Evolutionary conservation across 2,329 filamentous ascomycete species (phyloP), one percentile per base, ranked within the genome.

Genomic region (Apiospora malaysiana): DNA sequence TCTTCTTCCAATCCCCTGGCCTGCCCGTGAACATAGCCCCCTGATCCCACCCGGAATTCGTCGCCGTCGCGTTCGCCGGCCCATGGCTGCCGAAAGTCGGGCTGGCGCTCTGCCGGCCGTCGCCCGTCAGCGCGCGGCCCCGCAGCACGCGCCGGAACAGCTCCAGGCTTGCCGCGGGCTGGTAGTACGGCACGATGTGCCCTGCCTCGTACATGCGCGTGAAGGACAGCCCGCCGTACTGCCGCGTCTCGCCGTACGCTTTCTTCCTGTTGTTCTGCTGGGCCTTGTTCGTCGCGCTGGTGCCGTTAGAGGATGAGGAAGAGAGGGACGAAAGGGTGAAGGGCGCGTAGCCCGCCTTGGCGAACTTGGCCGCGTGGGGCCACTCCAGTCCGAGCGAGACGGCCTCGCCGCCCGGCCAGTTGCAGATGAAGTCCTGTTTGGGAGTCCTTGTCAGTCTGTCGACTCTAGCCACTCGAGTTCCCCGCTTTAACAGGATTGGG

Each of bases 81-180:
- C 91, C 91, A 18, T 84, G 83, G 0, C 89, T 90, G 69, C 83
- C 83, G 78, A 87, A 92, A 0, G 74, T 79, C 0, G 82, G 79
- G 7, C 49, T 70, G 40, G 87, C 79, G 82, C 2, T 80, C 69
- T 85, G 83, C 37, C 90, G 88, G 2, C 84, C 84, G 70, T 90
- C 81, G 5, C 49, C 49, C 25, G 49, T 25, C 49, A 56, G 23
- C 69, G 89, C 86, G 32, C 81, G 77, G 27, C 84, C 81, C 16
- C 76, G 74, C 70, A 89, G 78, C 14, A 83, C 83, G 18, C 87
- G 82, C 77, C 85, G 80, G 73, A 88, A 87, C 72, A 88, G 81
- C 72, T 84, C 83, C 21, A 87, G 78, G 9, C 86, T 77, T 14
- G 82, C 83, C 45, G 85, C 79, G 5, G 83, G 88, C 75, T 88